Evolutionary conservation across 192 early-diverging fungal species (phyloP), one percentile per base, ranked within the genome.

Genomic region (Coemansia pectinata): DNA sequence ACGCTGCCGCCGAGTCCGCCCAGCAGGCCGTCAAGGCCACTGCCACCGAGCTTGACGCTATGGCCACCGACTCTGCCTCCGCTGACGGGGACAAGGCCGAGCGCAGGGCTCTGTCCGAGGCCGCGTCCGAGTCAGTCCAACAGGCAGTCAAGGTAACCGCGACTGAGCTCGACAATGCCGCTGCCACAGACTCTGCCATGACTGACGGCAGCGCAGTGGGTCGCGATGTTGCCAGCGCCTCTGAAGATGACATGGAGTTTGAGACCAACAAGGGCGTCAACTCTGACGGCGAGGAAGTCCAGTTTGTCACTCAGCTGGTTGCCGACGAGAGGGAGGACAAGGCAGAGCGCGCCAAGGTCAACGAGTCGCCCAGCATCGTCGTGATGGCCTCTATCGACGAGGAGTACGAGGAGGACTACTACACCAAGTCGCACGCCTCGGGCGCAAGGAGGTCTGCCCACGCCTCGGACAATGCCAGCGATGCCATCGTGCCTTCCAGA

Each of bases 401-500:
- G 52, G 78, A 79, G 68, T 79, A 71, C 40, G 78, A 80, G 63
- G 78, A 80, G 73, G 78, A 81, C 65, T 72, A 60, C 40, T 42
- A 68, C 44, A 62, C 72, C 10, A 38, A 66, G n/a, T 34, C 25
- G 23, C 41, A 40, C 8, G 25, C 63, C 31, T 25, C 69, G 2
- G 42, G 5, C 2, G 15, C 42, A 17, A 69, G 31, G 52, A 38
- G 29, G 41, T 36, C 34, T 36, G 34, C 34, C 7, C 34, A 36
- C 34, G 34, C 6, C 34, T 6, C 34, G 14, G 38, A 42, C 19
- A 27, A 12, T 40, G 23, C 9, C 62, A 33, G 38, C 45, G n/a
- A 62, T n/a, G 48, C 21, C 25, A 31, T 12, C 2, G 29, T 15
- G 11, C 52, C 12, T 31, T 27, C 19, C 2, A 33, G 0, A 17